phyloP scores from a whole-genome alignment of 805 yeast species.

The Vanderwaltozyma yarrowii region DNA sequence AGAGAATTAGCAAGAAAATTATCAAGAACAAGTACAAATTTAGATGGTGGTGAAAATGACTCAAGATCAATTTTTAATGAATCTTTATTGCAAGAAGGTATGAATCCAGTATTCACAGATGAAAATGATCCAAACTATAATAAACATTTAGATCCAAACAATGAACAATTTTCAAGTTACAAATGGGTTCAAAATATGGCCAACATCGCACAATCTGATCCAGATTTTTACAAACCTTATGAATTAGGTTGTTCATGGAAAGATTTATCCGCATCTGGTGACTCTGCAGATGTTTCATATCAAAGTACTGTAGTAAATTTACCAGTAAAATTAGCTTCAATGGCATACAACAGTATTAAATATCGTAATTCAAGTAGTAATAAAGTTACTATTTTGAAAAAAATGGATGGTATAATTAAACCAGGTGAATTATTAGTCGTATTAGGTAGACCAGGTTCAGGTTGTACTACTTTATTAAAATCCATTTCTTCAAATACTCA shows the following conservation, averaged over 20 bases:
- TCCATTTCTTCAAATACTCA: constrained; percentile 49
- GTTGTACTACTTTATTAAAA: constrained; percentile 59
- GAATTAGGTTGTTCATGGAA: constrained; percentile 50
- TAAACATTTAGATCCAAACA: constrained; percentile 47
- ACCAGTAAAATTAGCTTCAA: constrained; percentile 23
- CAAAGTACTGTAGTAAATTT: constrained; percentile 47
- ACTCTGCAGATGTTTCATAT: constrained; percentile 58
- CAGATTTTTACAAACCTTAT: constrained; percentile 53
- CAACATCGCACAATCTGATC: constrained; percentile 41
- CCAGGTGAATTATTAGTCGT: constrained; percentile 64
- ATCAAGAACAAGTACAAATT: constrained; percentile 9
- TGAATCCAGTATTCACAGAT: constrained; percentile 18
- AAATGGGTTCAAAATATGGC: constrained; percentile 61
- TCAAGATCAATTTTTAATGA: constrained; percentile 10
- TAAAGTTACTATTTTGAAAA: constrained; percentile 44
- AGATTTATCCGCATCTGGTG: constrained; percentile 50
- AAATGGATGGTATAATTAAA: constrained; percentile 52
- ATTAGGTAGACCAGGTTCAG: constrained; percentile 71
- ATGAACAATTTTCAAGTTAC: constrained; percentile 48
- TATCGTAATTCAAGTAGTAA: constrained; percentile 19
- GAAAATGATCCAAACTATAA: constrained; percentile 18
- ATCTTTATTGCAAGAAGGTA: constrained; percentile 10
- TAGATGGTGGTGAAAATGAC: not conserved
- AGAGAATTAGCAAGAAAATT: constrained; percentile 34
- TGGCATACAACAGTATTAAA: constrained; percentile 16